phyloP scores from a whole-genome alignment of 257 asterid species.

The Primulina huaijiensis region DNA sequence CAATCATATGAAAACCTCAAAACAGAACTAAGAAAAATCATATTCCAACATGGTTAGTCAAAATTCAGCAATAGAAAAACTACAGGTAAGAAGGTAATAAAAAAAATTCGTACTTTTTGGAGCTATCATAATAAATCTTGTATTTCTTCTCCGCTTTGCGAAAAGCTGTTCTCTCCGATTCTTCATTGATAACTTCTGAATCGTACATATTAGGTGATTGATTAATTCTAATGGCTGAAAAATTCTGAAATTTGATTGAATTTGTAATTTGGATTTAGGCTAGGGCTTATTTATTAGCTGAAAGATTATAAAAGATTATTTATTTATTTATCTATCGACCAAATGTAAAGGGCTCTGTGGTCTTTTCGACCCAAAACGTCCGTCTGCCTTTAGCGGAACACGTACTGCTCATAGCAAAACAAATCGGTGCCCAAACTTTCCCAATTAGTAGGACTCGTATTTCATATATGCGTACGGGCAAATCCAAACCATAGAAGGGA shows the following conservation, averaged over 20 bases:
- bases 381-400: slow-evolving; percentile 9
- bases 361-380: background rate
- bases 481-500: background rate
- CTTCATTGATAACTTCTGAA: slow-evolving; percentile 45
- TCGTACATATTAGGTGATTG: slow-evolving; percentile 47
- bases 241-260: slow-evolving; percentile 6
- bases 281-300: slow-evolving; percentile 36
- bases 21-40: background rate
- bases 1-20: background rate
- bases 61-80: background rate
- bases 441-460: background rate
- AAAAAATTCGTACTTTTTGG: slow-evolving; percentile 48
- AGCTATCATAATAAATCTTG: slow-evolving; percentile 71
- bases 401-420: slow-evolving; percentile 15
- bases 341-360: too few species aligned
- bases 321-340: too few species aligned
- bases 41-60: background rate
- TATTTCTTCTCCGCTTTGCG: slow-evolving; percentile 88
- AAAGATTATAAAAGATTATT: background rate
- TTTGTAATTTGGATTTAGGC: slow-evolving; percentile 16
- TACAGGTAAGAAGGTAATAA: background rate
- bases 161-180: slow-evolving; percentile 82
- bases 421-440: slow-evolving; percentile 7
- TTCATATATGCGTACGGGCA: background rate
- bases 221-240: background rate